These are phyloP conservation scores for Xylogone sp. DNA, from an alignment of 2,329 filamentous ascomycete species.

Conservation along the genomic window DNA sequence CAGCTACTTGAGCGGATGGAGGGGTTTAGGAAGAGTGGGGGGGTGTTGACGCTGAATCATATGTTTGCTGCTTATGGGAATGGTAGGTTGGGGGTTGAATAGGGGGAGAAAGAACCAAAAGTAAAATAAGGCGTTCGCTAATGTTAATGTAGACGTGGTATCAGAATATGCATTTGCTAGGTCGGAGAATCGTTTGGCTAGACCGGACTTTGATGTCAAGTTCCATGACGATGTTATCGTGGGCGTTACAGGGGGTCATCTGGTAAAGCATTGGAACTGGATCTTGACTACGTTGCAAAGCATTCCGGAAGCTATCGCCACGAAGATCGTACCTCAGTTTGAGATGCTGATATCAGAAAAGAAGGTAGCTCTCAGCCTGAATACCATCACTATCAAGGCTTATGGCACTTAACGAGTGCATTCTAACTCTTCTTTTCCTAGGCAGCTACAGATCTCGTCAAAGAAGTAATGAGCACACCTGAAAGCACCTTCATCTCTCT, in stretches of 20 bases:
- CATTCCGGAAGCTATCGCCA: not conserved
- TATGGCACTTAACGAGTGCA: not conserved
- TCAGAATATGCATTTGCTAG: conserved; percentile 20
- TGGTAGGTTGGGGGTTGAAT: not conserved
- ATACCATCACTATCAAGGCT: no score
- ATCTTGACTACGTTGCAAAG: conserved; percentile 1
- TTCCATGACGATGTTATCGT: conserved; percentile 2
- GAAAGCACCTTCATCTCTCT: not conserved
- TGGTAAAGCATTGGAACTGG: conserved; percentile 3
- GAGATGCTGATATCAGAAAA: not conserved
- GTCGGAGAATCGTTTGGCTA: conserved; percentile 1
- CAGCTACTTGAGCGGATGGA: conserved; percentile 1
- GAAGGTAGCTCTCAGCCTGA: not conserved
- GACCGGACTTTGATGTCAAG: conserved; percentile 3
- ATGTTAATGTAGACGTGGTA: conserved; percentile 15
- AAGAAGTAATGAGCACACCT: not conserved
- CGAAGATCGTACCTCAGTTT: not conserved
- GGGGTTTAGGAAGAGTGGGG: conserved; percentile 1
- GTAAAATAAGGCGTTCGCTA: not conserved
- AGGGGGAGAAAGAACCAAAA: not conserved
- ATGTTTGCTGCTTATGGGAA: conserved; percentile 6
- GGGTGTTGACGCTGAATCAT: conserved; percentile 1
- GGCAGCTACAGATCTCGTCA: not conserved
- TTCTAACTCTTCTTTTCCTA: not conserved
- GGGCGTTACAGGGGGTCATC: not conserved